Evolutionary conservation across 2,329 filamentous ascomycete genomes (phyloP).

Genomic region (Aspergillus sp.): DNA sequence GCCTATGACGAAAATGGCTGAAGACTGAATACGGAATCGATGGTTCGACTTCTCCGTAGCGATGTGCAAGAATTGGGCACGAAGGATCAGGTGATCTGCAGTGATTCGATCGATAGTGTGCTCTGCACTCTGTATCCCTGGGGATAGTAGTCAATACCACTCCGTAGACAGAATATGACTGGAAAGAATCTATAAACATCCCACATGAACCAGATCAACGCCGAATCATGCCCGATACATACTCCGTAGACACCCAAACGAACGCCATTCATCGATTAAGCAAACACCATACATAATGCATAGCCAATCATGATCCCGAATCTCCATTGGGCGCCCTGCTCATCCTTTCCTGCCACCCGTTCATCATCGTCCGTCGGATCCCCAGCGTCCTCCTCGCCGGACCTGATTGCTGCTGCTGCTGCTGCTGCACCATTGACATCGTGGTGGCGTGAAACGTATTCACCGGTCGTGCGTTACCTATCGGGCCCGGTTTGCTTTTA

Average conservation of each 20-base stretch:
- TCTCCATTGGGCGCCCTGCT: conserved; percentile 14
- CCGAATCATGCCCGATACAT: too few species aligned
- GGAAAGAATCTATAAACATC: too few species aligned
- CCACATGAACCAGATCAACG: too few species aligned
- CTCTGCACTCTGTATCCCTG: too few species aligned
- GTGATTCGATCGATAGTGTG: too few species aligned
- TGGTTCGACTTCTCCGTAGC: too few species aligned
- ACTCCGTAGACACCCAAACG: background rate
- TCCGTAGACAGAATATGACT: too few species aligned
- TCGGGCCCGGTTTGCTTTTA: conserved; percentile 16
- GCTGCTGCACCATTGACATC: conserved; percentile 28
- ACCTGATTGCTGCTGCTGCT: background rate
- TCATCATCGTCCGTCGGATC: conserved; percentile 34
- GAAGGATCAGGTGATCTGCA: too few species aligned
- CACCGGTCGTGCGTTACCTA: conserved; percentile 19
- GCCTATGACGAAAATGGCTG: too few species aligned
- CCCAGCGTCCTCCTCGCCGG: conserved; percentile 32
- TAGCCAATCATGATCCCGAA: background rate
- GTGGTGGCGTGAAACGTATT: conserved; percentile 34
- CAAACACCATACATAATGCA: background rate
- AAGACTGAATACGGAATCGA: too few species aligned
- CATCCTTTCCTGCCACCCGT: conserved; percentile 35
- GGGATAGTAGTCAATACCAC: too few species aligned
- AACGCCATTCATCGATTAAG: background rate
- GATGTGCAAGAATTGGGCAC: too few species aligned